Base-by-base conservation (phyloP, 768 basidiomycete species). In the Cubamyces lactineus region DNA sequence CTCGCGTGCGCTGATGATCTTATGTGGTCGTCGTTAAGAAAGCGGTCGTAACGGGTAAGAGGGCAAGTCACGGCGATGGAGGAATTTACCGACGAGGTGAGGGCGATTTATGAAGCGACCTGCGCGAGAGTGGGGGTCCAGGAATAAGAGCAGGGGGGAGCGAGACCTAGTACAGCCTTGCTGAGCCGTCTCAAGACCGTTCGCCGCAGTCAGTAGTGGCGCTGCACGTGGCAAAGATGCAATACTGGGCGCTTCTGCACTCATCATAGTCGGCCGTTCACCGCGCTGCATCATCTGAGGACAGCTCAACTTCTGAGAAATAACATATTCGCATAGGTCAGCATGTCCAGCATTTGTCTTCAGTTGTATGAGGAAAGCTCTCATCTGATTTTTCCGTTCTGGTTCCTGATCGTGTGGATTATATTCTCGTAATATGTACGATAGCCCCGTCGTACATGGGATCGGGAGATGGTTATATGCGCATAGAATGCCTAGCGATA, bases 91-190 rank as follows among this genome's bases (percentile, higher is more conserved):
- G 43, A 24, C 45, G 43, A 26, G 21, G 24, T 9, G 51, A n/a
- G 42, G 45, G 24, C 39, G 49, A 28, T 15, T 21, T 28, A 45
- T 52, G 41, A 43, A 43, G 67, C 67, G 67, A 53, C 67, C 67
- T 54, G 67, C 67, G 67, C 67, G 40, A 34, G 15, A 52, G 34
- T 34, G 34, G 8, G 46, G 26, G 62, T 26, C 26, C 40, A 52
- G 48, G 55, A 40, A 47, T 49, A 39, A 49, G 57, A 48, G 24
- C 53, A 59, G 30, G 47, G 30, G 24, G 48, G 28, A 34, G 52
- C 59, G 55, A 53, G 59, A 60, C 41, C 8, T 39, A 52, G 62
- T 30, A 63, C 66, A 67, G 63, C 63, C 55, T 65, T 60, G 54
- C 55, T 46, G 62, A 11, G 42, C 42, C 42, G 42, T 19, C 15